A percentile compares a stretch with the other conserved stretches of the same genome.
Conservation (phyloP, 495 filamentous ascomycete species). For the Annulohypoxylon moriforme region DNA sequence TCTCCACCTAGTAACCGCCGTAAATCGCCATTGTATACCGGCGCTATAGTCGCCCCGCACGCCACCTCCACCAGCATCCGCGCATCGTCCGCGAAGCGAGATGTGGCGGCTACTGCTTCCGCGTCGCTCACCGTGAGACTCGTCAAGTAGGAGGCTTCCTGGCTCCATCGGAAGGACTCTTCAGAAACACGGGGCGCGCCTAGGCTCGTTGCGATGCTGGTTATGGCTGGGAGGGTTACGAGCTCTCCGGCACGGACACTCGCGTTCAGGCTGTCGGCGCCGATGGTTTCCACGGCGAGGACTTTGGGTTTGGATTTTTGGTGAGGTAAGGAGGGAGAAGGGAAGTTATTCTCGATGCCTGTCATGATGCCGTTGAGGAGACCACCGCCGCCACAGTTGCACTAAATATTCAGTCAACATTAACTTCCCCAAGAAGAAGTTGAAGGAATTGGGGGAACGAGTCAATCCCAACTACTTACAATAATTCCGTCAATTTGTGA, state of each 20-base stretch:
- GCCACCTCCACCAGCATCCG: conserved; percentile 81
- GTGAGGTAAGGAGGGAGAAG: background rate
- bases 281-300: conserved; percentile 82
- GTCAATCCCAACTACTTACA: background rate
- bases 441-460: too few relatives aligned
- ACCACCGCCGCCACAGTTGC: conserved; percentile 90
- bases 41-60: conserved; percentile 81
- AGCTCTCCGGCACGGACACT: conserved; percentile 69
- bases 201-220: conserved; percentile 81
- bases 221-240: conserved; percentile 78
- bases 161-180: conserved; percentile 74
- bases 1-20: conserved; percentile 69
- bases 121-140: conserved; percentile 79
- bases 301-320: conserved; percentile 61
- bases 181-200: conserved; percentile 79
- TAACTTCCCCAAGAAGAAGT: background rate
- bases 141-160: conserved; percentile 56
- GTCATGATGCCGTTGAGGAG: conserved; percentile 82
- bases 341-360: conserved; percentile 69
- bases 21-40: conserved; percentile 72
- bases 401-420: conserved; percentile 43
- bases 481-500: conserved; percentile 73
- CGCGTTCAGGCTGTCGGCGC: conserved; percentile 76
- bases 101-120: conserved; percentile 81
- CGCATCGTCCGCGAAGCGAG: conserved; percentile 84